These are phyloP conservation scores for Phoenix dactylifera DNA, from an alignment of 176 grass and related monocot genomes.

Conservation along the genomic window DNA sequence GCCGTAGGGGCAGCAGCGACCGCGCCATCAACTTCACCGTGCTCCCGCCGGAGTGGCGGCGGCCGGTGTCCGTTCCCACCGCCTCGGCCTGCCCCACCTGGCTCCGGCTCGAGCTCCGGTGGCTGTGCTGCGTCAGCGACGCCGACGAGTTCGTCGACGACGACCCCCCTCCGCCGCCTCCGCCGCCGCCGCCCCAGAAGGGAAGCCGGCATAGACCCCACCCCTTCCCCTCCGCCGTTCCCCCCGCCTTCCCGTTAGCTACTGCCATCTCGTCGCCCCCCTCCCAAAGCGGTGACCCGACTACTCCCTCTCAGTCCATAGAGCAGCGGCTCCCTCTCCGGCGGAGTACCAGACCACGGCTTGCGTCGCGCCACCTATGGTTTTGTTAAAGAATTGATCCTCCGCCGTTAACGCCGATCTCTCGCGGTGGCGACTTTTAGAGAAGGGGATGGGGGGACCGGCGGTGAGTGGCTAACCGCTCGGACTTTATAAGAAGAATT, in stretches of 20 bases:
- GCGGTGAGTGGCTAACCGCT: no score
- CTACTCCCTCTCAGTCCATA: no score
- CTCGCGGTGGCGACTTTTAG: no score
- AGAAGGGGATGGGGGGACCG: no score
- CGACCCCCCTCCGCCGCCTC: slow-evolving; percentile 10
- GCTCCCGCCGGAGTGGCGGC: slow-evolving; percentile 10
- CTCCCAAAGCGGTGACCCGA: no score
- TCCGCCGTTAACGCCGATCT: no score
- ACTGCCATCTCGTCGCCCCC: no score
- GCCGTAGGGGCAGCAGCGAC: slow-evolving; percentile 68
- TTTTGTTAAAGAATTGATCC: no score
- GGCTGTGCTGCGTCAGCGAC: not conserved
- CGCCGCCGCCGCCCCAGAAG: slow-evolving; percentile 29
- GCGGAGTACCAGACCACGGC: no score
- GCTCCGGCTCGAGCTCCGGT: no score
- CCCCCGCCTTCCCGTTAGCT: not conserved
- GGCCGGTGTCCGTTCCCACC: not conserved
- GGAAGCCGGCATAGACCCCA: slow-evolving; percentile 30
- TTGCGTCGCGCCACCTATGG: no score
- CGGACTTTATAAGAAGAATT: no score
- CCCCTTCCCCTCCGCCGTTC: not conserved
- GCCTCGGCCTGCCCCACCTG: slow-evolving; percentile 4
- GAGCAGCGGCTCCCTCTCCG: not conserved
- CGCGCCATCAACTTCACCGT: slow-evolving; percentile 35
- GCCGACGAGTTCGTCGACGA: not conserved